These are phyloP conservation scores for Terfezia claveryi DNA, from an alignment of 495 filamentous ascomycete species.

Conservation along the genomic window DNA sequence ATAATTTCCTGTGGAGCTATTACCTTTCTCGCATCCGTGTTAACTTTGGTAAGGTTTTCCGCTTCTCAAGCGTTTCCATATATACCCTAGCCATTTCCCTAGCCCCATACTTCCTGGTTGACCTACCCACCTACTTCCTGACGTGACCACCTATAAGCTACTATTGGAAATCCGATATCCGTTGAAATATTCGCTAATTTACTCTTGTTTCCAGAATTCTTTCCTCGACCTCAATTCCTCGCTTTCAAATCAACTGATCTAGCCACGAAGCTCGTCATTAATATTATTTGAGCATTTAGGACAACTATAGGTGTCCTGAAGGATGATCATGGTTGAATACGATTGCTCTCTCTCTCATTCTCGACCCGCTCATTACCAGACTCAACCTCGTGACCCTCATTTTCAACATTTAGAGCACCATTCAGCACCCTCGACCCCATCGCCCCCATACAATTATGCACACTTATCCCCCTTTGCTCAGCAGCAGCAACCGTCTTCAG, in stretches of 20 bases:
- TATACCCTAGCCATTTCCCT: constrained; percentile 17
- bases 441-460: constrained; percentile 20
- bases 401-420: constrained; percentile 19
- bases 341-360: constrained; percentile 15
- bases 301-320: neutral
- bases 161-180: neutral
- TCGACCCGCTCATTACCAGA: constrained; percentile 15
- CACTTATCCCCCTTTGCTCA: constrained; percentile 14
- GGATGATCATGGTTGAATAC: constrained; percentile 22
- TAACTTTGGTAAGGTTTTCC: neutral
- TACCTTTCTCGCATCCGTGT: neutral
- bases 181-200: neutral
- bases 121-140: neutral
- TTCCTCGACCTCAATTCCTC: too few relatives aligned
- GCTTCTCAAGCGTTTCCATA: constrained; percentile 11
- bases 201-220: too few relatives aligned
- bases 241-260: too few relatives aligned
- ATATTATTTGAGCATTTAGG: too few relatives aligned
- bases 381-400: constrained; percentile 12
- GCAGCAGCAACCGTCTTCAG: constrained; percentile 7
- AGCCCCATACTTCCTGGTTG: constrained; percentile 9
- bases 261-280: too few relatives aligned
- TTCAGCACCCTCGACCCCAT: constrained; percentile 20
- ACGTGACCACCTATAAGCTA: neutral
- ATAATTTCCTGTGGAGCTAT: neutral